A percentile compares a stretch with the other conserved stretches of the same genome.
These are phyloP conservation scores for Aspergillus tamarii DNA, from an alignment of 2,329 filamentous ascomycete genomes.

Conservation along the genomic window DNA sequence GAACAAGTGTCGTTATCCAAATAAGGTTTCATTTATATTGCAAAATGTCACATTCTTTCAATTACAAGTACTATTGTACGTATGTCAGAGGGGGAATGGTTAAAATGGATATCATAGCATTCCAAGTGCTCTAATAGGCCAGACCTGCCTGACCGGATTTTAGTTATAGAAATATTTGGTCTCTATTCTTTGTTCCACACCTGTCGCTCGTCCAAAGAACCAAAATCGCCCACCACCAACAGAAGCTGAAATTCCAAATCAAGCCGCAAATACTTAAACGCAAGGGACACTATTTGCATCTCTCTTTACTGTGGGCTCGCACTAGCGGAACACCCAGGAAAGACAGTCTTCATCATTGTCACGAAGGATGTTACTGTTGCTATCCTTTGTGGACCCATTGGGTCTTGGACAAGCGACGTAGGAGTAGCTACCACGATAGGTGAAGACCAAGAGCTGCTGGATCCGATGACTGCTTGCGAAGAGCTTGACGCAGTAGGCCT, in stretches of 20 bases:
- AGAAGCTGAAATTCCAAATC: constrained; percentile 1
- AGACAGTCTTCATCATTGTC: constrained; percentile 27
- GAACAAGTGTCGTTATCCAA: background rate
- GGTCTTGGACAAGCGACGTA: background rate
- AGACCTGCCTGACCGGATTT: background rate
- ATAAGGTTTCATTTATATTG: background rate
- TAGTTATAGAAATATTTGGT: background rate
- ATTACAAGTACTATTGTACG: background rate
- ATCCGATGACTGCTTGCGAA: background rate
- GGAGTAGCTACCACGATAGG: background rate
- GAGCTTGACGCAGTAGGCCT: background rate
- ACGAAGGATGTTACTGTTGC: constrained; percentile 31
- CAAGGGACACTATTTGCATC: constrained; percentile 8
- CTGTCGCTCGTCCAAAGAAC: background rate
- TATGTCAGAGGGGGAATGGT: background rate
- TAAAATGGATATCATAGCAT: background rate
- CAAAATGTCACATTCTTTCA: background rate
- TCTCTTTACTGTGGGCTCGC: background rate
- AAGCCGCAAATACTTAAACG: constrained; percentile 6
- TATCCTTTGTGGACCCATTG: background rate
- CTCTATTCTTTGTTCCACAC: background rate
- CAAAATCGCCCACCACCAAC: background rate
- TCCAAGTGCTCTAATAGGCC: background rate
- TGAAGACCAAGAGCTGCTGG: background rate
- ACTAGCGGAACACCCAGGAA: constrained; percentile 9